phyloP scores from a whole-genome alignment of 331 rosid species.

The Phaseolus coccineus region DNA sequence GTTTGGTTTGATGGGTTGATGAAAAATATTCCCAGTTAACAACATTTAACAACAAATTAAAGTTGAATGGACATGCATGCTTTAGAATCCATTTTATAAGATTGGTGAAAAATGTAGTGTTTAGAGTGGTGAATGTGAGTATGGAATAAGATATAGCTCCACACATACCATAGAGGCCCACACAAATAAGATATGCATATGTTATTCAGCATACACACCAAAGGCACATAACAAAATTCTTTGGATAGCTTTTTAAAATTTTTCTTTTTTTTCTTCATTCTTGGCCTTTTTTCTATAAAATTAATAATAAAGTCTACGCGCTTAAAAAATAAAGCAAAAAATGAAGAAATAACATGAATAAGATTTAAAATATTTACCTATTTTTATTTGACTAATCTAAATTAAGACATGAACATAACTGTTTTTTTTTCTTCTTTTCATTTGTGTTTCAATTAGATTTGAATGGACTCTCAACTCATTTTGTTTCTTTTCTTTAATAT shows the following conservation, averaged over 20 bases:
- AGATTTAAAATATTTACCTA: too few species aligned
- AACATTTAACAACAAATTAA: not conserved
- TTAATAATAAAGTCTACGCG: not conserved
- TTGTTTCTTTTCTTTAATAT: too few species aligned
- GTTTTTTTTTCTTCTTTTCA: too few species aligned
- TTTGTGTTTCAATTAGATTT: too few species aligned
- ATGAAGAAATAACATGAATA: not conserved
- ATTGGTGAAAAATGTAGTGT: slow-evolving; percentile 9
- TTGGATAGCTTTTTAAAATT: not conserved
- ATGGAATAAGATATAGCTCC: slow-evolving; percentile 28
- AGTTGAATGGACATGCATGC: slow-evolving; percentile 20
- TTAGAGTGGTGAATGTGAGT: slow-evolving; percentile 19
- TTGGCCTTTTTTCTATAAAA: not conserved
- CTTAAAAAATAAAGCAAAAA: not conserved
- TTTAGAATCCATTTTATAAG: not conserved
- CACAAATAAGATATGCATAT: slow-evolving; percentile 10
- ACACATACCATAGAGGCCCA: slow-evolving; percentile 13
- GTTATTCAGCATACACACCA: slow-evolving; percentile 1
- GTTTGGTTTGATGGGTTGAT: not conserved
- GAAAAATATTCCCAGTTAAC: not conserved
- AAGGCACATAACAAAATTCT: not conserved
- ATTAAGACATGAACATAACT: too few species aligned
- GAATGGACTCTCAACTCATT: too few species aligned
- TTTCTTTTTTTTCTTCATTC: not conserved
- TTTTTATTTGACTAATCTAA: too few species aligned